Base-by-base conservation (phyloP, 2,329 filamentous ascomycete genomes). In the Alternaria gaisen region DNA sequence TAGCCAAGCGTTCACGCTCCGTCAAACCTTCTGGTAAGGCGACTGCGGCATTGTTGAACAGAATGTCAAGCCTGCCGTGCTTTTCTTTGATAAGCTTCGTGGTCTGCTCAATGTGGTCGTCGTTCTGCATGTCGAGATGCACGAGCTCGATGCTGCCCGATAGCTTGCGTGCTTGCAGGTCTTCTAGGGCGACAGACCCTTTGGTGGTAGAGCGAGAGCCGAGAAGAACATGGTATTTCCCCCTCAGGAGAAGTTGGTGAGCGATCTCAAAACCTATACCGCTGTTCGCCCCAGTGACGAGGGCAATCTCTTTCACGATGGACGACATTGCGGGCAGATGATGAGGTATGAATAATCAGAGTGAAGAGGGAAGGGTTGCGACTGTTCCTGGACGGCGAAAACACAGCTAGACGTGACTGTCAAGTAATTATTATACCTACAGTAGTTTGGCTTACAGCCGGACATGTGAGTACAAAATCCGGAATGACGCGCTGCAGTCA, bases 261-360 rank as follows among this genome's bases (percentile, higher is more conserved):
- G 79, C 80, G 10, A 82, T 77, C 57, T 83, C 83, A 60, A 80
- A 81, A 30, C 84, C 84, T 26, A 86, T 83, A 53, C 84, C 84
- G 54, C 78, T 79, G 65, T 82, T 85, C 22, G 78, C 81, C 8
- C 78, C 78, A 3, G 77, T 80, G 50, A 80, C 65, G 1, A 79
- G 68, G n/a, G 75, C 70, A 18, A 80, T 71, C 5, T 70, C 71
- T 57, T 78, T 77, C 1, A 55, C 54, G 20, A 56, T 3, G 12
- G 63, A 54, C 28, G 65, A 16, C 68, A 71, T 72, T 58, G n/a
- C 18, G 41, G 8, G 41, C 16, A 16, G 16, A n/a, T 38, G 0
- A n/a, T 9, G 16, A n/a, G 16, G 4, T n/a, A 1, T 36, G 14
- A 7, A 36, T 16, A 36, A 6, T 16, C 14, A 36, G 14, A 36